Evolutionary conservation across 345 rosid species (phyloP).

Genomic region (Capsella bursapastoris): DNA sequence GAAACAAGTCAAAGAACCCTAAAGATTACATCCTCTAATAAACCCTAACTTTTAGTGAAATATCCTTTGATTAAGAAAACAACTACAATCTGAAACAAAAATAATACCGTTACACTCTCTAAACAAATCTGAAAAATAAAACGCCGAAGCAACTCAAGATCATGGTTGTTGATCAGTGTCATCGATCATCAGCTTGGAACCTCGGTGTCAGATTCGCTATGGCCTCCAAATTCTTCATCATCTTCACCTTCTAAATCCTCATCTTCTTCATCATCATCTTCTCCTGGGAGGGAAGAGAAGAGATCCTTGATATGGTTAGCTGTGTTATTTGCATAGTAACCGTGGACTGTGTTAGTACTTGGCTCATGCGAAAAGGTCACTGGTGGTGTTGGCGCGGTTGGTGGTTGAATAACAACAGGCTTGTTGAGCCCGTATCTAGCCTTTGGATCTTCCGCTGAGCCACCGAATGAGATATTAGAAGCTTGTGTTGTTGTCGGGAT

Average conservation of each 20-base stretch:
- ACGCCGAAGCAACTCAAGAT: conserved; percentile 16
- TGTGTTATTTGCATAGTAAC: conserved; percentile 41
- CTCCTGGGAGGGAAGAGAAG: conserved; percentile 44
- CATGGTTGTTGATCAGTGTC: neutral
- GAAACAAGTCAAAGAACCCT: conserved; percentile 33
- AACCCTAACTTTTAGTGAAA: conserved; percentile 36
- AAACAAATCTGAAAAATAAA: conserved; percentile 2
- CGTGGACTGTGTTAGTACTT: conserved; percentile 18
- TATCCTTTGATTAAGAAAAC: conserved; percentile 29
- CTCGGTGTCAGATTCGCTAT: conserved; percentile 58
- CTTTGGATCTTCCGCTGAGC: conserved; percentile 37
- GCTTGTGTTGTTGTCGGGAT: conserved; percentile 27
- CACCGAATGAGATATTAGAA: conserved; percentile 44
- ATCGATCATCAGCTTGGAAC: conserved; percentile 50
- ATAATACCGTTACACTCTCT: conserved; percentile 31
- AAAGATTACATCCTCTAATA: conserved; percentile 32
- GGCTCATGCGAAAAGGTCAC: conserved; percentile 42
- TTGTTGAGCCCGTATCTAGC: conserved; percentile 32
- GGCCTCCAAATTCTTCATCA: conserved; percentile 58
- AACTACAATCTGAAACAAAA: conserved; percentile 6
- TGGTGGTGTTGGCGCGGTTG: conserved; percentile 34
- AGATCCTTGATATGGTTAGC: conserved; percentile 43
- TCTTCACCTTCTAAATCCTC: conserved; percentile 43
- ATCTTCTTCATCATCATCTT: conserved; percentile 33
- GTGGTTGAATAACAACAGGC: conserved; percentile 41